These are phyloP conservation scores for Myotisia sp. DNA, from an alignment of 2,329 filamentous ascomycete genomes.

Conservation along the genomic window DNA sequence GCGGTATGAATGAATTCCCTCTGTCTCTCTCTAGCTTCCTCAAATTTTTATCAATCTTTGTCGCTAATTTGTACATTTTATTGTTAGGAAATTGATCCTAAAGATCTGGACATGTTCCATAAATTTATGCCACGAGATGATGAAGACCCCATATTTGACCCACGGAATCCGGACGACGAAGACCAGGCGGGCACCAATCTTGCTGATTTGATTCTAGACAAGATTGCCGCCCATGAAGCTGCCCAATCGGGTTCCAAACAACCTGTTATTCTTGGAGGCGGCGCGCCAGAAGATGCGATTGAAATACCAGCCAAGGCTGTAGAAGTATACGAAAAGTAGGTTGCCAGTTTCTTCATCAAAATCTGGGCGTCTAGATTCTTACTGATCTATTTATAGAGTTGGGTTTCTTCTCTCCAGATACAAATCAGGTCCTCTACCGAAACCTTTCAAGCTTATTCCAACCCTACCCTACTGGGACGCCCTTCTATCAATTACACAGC, in stretches of 20 bases:
- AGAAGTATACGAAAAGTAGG: slow-evolving; percentile 79
- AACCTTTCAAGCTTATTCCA: slow-evolving; percentile 93
- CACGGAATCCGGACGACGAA: slow-evolving; percentile 31
- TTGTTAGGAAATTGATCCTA: slow-evolving; percentile 64
- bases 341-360: no score
- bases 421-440: slow-evolving; percentile 90
- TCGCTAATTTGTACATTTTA: neutral
- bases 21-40: neutral
- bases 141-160: slow-evolving; percentile 57
- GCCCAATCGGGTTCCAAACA: slow-evolving; percentile 38
- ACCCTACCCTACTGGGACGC: slow-evolving; percentile 86
- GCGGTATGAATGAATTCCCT: slow-evolving; percentile 20
- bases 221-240: slow-evolving; percentile 84
- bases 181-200: slow-evolving; percentile 57
- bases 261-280: slow-evolving; percentile 37
- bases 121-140: slow-evolving; percentile 70
- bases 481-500: slow-evolving; percentile 69
- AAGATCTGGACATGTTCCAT: slow-evolving; percentile 79
- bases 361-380: neutral
- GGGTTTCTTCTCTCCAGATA: slow-evolving; percentile 81
- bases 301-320: slow-evolving; percentile 83
- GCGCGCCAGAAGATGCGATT: slow-evolving; percentile 59
- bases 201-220: slow-evolving; percentile 82
- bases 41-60: no score
- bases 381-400: slow-evolving; percentile 39